Conservation (phyloP, 345 rosid genomes). For the Salix dunnii region DNA sequence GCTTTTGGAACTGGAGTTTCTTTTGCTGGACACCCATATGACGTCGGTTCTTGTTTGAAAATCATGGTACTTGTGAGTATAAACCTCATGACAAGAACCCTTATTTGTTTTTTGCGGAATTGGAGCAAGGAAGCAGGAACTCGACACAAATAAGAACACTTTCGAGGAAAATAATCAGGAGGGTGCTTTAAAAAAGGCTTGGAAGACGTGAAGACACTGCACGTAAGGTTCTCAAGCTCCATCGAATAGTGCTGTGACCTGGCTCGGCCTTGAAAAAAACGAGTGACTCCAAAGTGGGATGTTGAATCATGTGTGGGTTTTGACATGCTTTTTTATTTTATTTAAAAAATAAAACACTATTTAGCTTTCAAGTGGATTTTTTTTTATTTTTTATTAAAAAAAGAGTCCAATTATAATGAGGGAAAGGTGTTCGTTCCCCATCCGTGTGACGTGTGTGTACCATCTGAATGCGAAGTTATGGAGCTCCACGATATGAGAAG, state of each 20-base stretch:
- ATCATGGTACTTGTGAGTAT: background rate
- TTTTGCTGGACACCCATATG: slow-evolving; percentile 8
- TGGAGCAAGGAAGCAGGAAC: background rate
- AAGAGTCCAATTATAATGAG: background rate
- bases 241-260: background rate
- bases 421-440: slow-evolving; percentile 1
- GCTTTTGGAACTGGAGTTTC: background rate
- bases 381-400: background rate
- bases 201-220: background rate
- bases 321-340: background rate
- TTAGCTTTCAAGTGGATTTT: slow-evolving; percentile 15
- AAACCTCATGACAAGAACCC: background rate
- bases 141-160: background rate
- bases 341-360: background rate
- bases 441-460: slow-evolving; percentile 12
- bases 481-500: background rate
- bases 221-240: background rate
- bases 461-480: slow-evolving; percentile 2
- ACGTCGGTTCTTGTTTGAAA: background rate
- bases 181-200: background rate
- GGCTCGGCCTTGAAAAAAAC: background rate
- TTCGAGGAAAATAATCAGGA: background rate
- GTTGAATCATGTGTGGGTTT: slow-evolving; percentile 1
- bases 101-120: background rate
- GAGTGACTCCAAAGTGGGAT: slow-evolving; percentile 14